Percentiles rank a stretch among this genome's conserved stretches.
These are phyloP conservation scores for Flueggea neowawraea DNA, from an alignment of 441 rosid species.

Conservation along the genomic window DNA sequence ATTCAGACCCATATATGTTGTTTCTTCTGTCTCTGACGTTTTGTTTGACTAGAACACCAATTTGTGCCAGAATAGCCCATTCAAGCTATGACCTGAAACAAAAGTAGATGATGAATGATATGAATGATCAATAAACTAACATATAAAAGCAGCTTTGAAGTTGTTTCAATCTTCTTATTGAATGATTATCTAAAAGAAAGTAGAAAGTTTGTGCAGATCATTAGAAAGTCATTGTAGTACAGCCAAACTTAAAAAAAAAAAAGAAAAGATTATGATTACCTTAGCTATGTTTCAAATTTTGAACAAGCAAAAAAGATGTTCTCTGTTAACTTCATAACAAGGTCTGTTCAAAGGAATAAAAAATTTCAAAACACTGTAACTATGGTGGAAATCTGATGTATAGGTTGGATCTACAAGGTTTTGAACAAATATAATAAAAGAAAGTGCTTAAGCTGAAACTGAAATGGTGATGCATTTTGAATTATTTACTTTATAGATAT, in stretches of 20 bases:
- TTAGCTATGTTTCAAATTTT: too few relatives aligned
- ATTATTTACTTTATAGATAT: constrained; percentile 15
- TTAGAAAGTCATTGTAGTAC: too few relatives aligned
- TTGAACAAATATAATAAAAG: constrained; percentile 32
- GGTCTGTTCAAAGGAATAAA: too few relatives aligned
- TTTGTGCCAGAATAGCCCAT: constrained; percentile 11
- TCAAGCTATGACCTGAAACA: neutral
- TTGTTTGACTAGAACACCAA: constrained; percentile 34
- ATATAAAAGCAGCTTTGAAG: too few relatives aligned
- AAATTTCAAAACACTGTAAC: neutral
- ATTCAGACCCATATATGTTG: constrained; percentile 29
- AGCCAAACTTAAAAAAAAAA: too few relatives aligned
- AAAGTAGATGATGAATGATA: too few relatives aligned
- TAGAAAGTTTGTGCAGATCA: too few relatives aligned
- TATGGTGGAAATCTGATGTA: neutral
- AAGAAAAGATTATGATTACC: too few relatives aligned
- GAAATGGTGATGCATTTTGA: constrained; percentile 14
- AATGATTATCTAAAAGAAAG: too few relatives aligned
- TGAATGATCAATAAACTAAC: too few relatives aligned
- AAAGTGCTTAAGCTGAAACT: constrained; percentile 42
- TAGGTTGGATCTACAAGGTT: neutral
- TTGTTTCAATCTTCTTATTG: too few relatives aligned
- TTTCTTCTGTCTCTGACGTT: constrained; percentile 21
- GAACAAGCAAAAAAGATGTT: neutral
- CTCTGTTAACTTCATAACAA: neutral